Base-by-base conservation (phyloP, 768 basidiomycete genomes). In the Nidula microcarpa region DNA sequence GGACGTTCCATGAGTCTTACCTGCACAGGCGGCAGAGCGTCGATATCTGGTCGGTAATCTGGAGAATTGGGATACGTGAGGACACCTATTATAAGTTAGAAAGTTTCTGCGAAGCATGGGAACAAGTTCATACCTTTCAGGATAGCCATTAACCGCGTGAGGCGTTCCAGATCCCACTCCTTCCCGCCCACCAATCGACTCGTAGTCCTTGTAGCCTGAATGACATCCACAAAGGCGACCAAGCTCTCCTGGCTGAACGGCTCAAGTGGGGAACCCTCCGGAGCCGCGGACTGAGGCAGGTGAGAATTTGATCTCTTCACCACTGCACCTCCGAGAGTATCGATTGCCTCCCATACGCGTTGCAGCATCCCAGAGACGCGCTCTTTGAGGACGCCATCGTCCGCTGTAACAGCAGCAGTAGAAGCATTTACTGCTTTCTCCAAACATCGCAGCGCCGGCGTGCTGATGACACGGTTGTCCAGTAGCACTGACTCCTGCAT, bases 1-100 rank as follows among this genome's bases (percentile, higher is more conserved):
- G 14, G 30, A n/a, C 23, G 45, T 33, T n/a, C 13, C 41, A 30
- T 16, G 56, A 7, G 43, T 47, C 55, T 16, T 64, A 89, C 89
- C 79, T 93, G 91, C 6, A 92, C 81, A 43, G 91, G 89, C 17
- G 84, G 82, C 36, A 98, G 74, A 17, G 73, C 68, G 62, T 98
- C 95, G 41, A 94, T 75, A 60, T 99, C 96, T 1, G 91, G 87
- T 41, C 94, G 76, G 65, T 92, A 96, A 62, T 96, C 93, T 11
- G 89, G 85, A 0, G 91, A 94, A 52, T 76, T 75, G 2, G 85
- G 74, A 62, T 97, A 97, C 0, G 90, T 94, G 58, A 91, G 71
- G 35, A 89, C 77, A 30, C 85, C 89, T 90, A 57, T 4, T 48
- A 47, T 7, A 16, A 33, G 43, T 59, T 5, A 61, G 39, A 41